phyloP scores from a whole-genome alignment of 2,329 filamentous ascomycete genomes.

The Beauveria sp. region DNA sequence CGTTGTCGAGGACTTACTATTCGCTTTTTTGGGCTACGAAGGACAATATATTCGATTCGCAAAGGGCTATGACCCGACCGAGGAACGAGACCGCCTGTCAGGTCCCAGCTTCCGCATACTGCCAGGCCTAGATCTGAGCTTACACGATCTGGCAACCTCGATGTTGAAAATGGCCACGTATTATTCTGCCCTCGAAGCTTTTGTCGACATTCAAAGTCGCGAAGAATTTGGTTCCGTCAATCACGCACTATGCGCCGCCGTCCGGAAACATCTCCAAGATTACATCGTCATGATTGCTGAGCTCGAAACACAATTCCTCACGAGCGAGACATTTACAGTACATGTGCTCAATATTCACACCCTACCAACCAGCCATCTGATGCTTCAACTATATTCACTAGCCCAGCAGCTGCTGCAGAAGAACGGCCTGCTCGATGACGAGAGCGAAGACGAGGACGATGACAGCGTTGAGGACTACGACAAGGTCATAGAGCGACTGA shows the following conservation, averaged over 20 bases:
- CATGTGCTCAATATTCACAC: constrained; percentile 91
- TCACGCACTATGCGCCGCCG: constrained; percentile 90
- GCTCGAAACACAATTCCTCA: constrained; percentile 86
- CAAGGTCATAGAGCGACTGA: constrained; percentile 82
- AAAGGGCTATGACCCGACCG: constrained; percentile 71
- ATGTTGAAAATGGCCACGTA: constrained; percentile 95
- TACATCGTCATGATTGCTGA: constrained; percentile 91
- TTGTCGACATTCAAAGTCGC: constrained; percentile 88
- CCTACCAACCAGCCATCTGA: constrained; percentile 82
- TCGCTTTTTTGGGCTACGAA: constrained; percentile 96
- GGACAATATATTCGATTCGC: constrained; percentile 92
- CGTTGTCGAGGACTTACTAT: constrained; percentile 83
- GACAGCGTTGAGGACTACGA: constrained; percentile 81
- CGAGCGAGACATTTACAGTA: constrained; percentile 80
- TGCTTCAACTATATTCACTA: constrained; percentile 81
- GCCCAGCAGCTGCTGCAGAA: constrained; percentile 81
- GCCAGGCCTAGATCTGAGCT: constrained; percentile 79
- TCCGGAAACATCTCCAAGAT: constrained; percentile 85
- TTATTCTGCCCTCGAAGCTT: constrained; percentile 83
- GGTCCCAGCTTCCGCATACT: constrained; percentile 76
- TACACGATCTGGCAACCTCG: constrained; percentile 77
- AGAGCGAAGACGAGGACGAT: constrained; percentile 61
- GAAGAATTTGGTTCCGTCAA: constrained; percentile 93
- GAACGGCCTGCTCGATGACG: constrained; percentile 80
- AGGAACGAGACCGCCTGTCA: constrained; percentile 79